Base-by-base conservation (phyloP, 2,329 filamentous ascomycete species). In the Ophiostoma ips region DNA sequence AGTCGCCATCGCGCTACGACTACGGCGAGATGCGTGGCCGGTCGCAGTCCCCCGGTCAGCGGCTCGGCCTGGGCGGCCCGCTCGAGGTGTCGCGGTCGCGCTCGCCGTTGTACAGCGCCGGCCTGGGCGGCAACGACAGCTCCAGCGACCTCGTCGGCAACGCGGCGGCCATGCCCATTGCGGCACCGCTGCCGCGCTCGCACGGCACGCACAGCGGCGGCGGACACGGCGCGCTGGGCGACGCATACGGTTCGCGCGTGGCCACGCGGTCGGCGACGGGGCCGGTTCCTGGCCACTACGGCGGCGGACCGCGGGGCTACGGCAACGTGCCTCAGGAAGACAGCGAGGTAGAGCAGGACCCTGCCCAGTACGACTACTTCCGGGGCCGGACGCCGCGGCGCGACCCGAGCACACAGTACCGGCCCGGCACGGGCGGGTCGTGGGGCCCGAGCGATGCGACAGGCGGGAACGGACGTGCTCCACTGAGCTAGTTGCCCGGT, bases 231-330 rank as follows among this genome's bases (percentile, higher is more conserved):
- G 24, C 38, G 3, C 24, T n/a, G 1, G n/a, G 18, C 16, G 3
- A 35, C 8, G 40, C 10, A 16, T 43, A 28, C 30, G 33, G 37
- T 6, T 15, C 10, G 3, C 31, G 37, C 5, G 10, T 38, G 34
- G n/a, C 21, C 9, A 15, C 11, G 16, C 24, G 43, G 28, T 21
- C 30, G 30, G 40, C 50, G 28, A 50, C 49, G 31, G 59, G 60
- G 57, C 55, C 57, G 35, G 54, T 57, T 36, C 69, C 70, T 5
- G 73, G 75, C 11, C 73, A 76, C 53, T 61, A 79, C 16, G 76
- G 76, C 16, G 75, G 76, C 49, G 76, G 77, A 2, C 74, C 76
- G 1, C 66, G 69, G 47, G 77, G 78, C 0, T 82, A 82, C 59
- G 78, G 75, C 13, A 71, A 72, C 24, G 61, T 82, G 49, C 72